Percentiles rank a stretch among this genome's conserved stretches.
These are phyloP conservation scores for Podila horticola DNA, from an alignment of 192 early-diverging fungal species.

Conservation along the genomic window DNA sequence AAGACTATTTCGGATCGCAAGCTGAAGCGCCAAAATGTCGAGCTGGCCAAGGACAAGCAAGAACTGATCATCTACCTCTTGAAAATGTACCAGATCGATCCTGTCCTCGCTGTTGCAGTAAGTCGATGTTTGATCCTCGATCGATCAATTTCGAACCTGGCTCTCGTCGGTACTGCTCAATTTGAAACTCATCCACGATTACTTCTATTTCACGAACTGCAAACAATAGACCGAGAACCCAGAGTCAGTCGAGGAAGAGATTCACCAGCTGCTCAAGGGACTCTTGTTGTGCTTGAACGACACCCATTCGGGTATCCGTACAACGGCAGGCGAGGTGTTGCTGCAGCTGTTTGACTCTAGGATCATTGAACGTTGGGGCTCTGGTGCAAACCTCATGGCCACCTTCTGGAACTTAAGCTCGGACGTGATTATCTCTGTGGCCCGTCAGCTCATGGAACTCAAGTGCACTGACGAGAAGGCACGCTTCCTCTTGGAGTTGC, in stretches of 20 bases:
- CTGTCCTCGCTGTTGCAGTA: conserved; percentile 77
- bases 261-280: conserved; percentile 74
- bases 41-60: conserved; percentile 74
- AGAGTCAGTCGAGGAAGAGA: conserved; percentile 75
- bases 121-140: conserved; percentile 39
- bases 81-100: conserved; percentile 79
- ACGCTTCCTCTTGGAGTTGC: conserved; percentile 71
- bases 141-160: background rate
- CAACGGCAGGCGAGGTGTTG: conserved; percentile 76
- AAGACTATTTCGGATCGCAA: conserved; percentile 34
- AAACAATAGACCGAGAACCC: conserved; percentile 66
- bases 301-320: conserved; percentile 72
- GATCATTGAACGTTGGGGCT: conserved; percentile 85
- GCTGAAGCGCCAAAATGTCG: conserved; percentile 62
- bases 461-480: conserved; percentile 72
- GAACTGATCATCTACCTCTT: conserved; percentile 85
- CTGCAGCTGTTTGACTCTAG: conserved; percentile 77
- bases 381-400: conserved; percentile 72
- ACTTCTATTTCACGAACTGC: background rate
- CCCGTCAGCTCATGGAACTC: conserved; percentile 81
- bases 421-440: conserved; percentile 71
- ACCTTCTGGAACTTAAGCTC: conserved; percentile 84
- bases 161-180: background rate
- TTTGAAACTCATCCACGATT: conserved; percentile 1
- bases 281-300: conserved; percentile 84